Evolutionary conservation across 805 yeast species (phyloP), one percentile per base, ranked within the genome.

Genomic region (Candida qinlingensis): DNA sequence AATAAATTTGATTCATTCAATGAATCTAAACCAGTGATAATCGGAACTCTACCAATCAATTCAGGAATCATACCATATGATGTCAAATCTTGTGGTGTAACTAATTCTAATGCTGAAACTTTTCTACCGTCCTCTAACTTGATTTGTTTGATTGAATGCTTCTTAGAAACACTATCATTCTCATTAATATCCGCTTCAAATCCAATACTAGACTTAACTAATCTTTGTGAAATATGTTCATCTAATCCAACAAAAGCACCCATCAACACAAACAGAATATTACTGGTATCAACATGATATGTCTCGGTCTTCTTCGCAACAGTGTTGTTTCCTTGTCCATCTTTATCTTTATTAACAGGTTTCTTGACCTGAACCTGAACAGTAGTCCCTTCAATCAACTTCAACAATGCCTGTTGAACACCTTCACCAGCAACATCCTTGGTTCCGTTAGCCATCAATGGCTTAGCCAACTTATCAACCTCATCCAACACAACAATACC

Each of bases 391-490:
- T 80, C 85, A 36, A 80, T 69, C 41, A 80, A 66, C 54, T 80
- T 80, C 52, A 80, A 57, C 11, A 80, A 58, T 0, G 83, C 77
- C 55, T 80, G 85, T 54, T 80, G 85, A 13, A 80, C 85, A 43
- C 85, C 85, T 61, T 80, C 85, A 7, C 85, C 85, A 1, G 83
- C 69, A 2, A 80, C 80, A 59, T 80, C 85, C 52, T 77, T 76
- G 0, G 79, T 71, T 4, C 80, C 81, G 34, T 69, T 68, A 35
- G 67, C 62, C 10, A 70, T 69, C 1, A 73, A 62, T 1, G 79
- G 76, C 52, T 75, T 77, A 0, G 84, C 74, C 9, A 81, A 57
- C 52, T 79, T 80, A 54, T 80, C 84, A 25, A 80, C 66, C 55
- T 81, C 85, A 59, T 81, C 85, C 4, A 81, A 59, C 4, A 81